These are phyloP conservation scores for Astragalus glycyphyllos DNA, from an alignment of 306 rosid genomes.

Conservation along the genomic window DNA sequence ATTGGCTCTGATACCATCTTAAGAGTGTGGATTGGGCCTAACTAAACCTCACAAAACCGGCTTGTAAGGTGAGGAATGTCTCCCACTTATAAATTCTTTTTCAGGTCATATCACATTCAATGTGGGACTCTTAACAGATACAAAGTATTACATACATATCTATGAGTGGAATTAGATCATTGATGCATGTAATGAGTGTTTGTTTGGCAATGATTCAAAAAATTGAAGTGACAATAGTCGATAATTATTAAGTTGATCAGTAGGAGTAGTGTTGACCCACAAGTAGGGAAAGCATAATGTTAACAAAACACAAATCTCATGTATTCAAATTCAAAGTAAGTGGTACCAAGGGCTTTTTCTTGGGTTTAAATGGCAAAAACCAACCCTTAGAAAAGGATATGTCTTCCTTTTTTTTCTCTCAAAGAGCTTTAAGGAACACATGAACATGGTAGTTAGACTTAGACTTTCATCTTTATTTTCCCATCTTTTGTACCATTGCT, in stretches of 20 bases:
- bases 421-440: constrained; percentile 55
- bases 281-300: constrained; percentile 42
- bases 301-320: constrained; percentile 46
- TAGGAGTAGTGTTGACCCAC: constrained; percentile 53
- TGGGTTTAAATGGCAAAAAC: constrained; percentile 62
- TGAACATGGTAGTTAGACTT: constrained; percentile 66
- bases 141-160: not conserved
- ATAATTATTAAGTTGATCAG: constrained; percentile 49
- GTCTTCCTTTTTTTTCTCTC: constrained; percentile 55
- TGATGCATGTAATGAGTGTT: constrained; percentile 39
- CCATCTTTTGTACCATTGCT: constrained; percentile 59
- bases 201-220: constrained; percentile 37
- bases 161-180: constrained; percentile 17
- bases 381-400: constrained; percentile 65
- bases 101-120: too few relatives aligned
- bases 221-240: constrained; percentile 43
- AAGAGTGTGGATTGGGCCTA: too few relatives aligned
- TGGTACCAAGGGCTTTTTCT: constrained; percentile 57
- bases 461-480: constrained; percentile 60
- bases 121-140: too few relatives aligned
- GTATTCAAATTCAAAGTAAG: constrained; percentile 48
- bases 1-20: too few relatives aligned
- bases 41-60: too few relatives aligned
- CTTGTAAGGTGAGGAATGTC: too few relatives aligned
- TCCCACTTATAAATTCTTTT: too few relatives aligned